These are phyloP conservation scores for Albophoma yamanashiensis DNA, from an alignment of 2,329 filamentous ascomycete species.

Conservation along the genomic window DNA sequence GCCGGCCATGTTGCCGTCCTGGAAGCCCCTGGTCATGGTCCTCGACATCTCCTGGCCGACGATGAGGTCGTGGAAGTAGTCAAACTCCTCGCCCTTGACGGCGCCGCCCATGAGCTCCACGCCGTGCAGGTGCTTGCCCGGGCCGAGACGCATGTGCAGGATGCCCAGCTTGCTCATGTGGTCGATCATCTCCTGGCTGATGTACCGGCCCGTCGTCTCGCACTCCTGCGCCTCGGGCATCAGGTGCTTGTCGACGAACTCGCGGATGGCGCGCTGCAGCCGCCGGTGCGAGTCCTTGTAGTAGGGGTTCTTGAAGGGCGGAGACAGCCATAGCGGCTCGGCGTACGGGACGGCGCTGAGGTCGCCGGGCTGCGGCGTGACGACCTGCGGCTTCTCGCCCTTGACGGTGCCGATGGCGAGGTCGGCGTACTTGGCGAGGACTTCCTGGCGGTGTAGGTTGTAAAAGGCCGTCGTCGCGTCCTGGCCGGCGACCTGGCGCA, in stretches of 20 bases:
- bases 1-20: constrained; percentile 79
- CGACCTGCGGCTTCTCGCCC: constrained; percentile 64
- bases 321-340: constrained; percentile 73
- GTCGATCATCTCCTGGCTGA: constrained; percentile 63
- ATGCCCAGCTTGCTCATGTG: constrained; percentile 65
- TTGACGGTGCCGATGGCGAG: constrained; percentile 67
- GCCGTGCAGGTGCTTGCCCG: constrained; percentile 71
- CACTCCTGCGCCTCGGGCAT: constrained; percentile 66
- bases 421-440: constrained; percentile 67
- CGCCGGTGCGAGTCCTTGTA: constrained; percentile 64
- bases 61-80: constrained; percentile 79
- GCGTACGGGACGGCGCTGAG: constrained; percentile 72
- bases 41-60: constrained; percentile 63
- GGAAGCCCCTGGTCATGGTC: constrained; percentile 65
- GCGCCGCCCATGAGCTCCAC: constrained; percentile 57
- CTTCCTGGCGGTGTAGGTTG: constrained; percentile 85
- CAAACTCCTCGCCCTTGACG: constrained; percentile 69
- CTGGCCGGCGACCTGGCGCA: constrained; percentile 68
- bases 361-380: constrained; percentile 59
- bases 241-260: constrained; percentile 63
- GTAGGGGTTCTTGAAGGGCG: constrained; percentile 69
- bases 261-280: constrained; percentile 58
- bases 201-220: constrained; percentile 62
- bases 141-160: constrained; percentile 73
- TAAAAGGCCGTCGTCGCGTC: constrained; percentile 81